Conservation (phyloP, 2,329 filamentous ascomycete species). For the Elsinoe australis region DNA sequence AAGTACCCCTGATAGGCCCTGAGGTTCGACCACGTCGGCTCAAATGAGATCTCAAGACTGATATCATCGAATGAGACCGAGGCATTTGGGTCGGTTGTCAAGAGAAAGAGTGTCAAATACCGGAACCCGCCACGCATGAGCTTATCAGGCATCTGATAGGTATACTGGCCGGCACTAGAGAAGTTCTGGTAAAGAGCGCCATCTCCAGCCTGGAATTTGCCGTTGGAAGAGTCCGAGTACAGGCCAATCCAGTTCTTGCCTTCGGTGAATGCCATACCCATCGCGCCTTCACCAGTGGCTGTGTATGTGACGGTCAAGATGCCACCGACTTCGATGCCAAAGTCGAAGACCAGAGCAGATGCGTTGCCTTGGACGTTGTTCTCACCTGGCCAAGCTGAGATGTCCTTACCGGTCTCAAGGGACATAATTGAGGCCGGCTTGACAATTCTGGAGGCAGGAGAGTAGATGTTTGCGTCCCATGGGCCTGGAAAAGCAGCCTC, state of each 20-base stretch:
- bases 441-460: constrained; percentile 46
- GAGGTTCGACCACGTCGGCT: constrained; percentile 44
- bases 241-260: constrained; percentile 39
- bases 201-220: constrained; percentile 31
- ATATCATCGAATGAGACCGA: constrained; percentile 36
- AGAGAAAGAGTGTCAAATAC: constrained; percentile 44
- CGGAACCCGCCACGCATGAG: constrained; percentile 47
- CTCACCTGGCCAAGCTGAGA: constrained; percentile 28
- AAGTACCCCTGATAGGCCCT: constrained; percentile 34
- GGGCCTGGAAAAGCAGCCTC: constrained; percentile 47
- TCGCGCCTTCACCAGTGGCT: constrained; percentile 31
- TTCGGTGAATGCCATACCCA: constrained; percentile 38
- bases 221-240: constrained; percentile 38
- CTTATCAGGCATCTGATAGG: constrained; percentile 38
- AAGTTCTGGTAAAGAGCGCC: constrained; percentile 43
- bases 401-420: constrained; percentile 28
- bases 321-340: constrained; percentile 52
- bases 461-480: constrained; percentile 53
- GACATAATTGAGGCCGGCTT: constrained; percentile 40
- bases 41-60: constrained; percentile 40
- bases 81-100: constrained; percentile 28
- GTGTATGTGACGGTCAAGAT: constrained; percentile 47
- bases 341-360: constrained; percentile 51
- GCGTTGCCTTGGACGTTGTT: constrained; percentile 40
- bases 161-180: constrained; percentile 28